Base-by-base conservation (phyloP, 345 rosid species). In the Hypericum androsaemum region DNA sequence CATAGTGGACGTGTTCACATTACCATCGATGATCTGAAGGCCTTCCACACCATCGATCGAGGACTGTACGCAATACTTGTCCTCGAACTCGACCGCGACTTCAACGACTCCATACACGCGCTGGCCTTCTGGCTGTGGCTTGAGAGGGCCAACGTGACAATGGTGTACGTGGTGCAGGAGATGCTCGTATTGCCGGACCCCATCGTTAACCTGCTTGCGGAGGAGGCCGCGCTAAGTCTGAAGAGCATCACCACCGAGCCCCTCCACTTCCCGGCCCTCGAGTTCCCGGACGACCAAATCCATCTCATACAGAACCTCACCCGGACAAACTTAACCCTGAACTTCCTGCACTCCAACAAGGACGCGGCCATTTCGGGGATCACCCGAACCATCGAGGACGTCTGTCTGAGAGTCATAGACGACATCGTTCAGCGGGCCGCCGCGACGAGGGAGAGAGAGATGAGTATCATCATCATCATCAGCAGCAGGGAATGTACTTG, bases 111-210 rank as follows among this genome's bases (percentile, higher is more conserved):
- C 6, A 39, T 76, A 55, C 80, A 77, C 3, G 70, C 80, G 52
- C 61, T 84, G 77, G 85, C 79, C 2, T 53, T 84, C 5, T 71
- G 77, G 74, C 32, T 87, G 8, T 87, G 72, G 75, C 75, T 87
- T 1, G 96, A 87, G 61, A 61, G 67, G 12, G 37, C 63, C 7
- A 49, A 22, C 32, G 61, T 0, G 37, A 37, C 32, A 15, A 50
- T 14, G 50, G 39, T 9, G 15, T 22, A 67, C 53, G 46, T 81
- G 8, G 70, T 84, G 39, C n/a, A 12, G 14, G 32, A 32, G 6
- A 16, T 78, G 32, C 6, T 60, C 46, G n/a, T 49, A 2, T 50
- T 61, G 38, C 77, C 85, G 0, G 80, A 78, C 37, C 1, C 40
- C 8, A 8, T 70, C 28, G 9, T 81, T 53, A 56, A 54, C 17